phyloP scores from a whole-genome alignment of 495 filamentous ascomycete species.

The Penicillium parvum region DNA sequence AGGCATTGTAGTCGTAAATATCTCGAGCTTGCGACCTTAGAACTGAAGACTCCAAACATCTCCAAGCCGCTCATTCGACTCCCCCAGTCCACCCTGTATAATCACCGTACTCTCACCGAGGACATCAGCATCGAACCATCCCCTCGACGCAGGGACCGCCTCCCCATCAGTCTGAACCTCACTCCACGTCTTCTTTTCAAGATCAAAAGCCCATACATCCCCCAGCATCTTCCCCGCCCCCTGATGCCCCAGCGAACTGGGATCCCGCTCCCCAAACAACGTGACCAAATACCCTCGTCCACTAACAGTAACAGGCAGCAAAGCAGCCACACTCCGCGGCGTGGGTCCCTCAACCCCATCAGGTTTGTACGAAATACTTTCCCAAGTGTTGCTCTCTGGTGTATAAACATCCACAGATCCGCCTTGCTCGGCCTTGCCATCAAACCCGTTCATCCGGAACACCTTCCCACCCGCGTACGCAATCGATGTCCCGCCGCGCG shows the following conservation, averaged over 20 bases:
- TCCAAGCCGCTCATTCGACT: too few relatives aligned
- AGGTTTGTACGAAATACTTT: conserved; percentile 36
- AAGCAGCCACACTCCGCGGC: conserved; percentile 42
- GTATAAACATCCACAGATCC: conserved; percentile 58
- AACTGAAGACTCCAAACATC: too few relatives aligned
- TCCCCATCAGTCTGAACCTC: too few relatives aligned
- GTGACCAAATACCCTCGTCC: conserved; percentile 59
- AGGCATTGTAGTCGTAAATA: too few relatives aligned
- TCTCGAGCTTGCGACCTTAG: too few relatives aligned
- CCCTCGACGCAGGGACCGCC: too few relatives aligned
- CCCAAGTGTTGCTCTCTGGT: conserved; percentile 37
- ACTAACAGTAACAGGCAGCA: conserved; percentile 44
- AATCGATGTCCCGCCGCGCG: conserved; percentile 61
- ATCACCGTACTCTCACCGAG: too few relatives aligned
- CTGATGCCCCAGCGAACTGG: conserved; percentile 57
- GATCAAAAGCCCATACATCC: conserved; percentile 73
- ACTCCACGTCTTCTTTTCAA: conserved; percentile 49
- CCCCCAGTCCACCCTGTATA: too few relatives aligned
- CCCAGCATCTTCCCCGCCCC: conserved; percentile 63
- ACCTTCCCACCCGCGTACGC: conserved; percentile 51
- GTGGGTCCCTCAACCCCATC: conserved; percentile 36
- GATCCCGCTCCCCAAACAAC: conserved; percentile 62
- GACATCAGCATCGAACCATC: too few relatives aligned
- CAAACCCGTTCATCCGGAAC: conserved; percentile 71
- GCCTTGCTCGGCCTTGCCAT: conserved; percentile 60